Evolutionary conservation across 345 rosid species (phyloP).

Genomic region (Raphanus sativus): DNA sequence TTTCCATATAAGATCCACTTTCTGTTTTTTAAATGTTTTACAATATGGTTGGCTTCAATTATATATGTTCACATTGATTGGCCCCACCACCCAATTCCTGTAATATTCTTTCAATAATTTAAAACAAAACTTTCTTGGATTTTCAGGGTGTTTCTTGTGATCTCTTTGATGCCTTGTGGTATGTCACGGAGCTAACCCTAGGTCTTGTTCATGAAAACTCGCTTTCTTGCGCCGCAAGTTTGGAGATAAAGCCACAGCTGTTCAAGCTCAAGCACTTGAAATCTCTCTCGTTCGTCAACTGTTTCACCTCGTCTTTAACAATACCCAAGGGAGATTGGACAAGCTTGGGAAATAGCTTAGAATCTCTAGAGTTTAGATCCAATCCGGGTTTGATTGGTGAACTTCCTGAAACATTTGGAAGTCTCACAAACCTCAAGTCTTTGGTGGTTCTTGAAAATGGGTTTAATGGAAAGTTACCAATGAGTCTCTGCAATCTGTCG

Average conservation of each 20-base stretch:
- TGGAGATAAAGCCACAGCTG: constrained; percentile 55
- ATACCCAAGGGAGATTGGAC: constrained; percentile 52
- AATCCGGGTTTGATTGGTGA: constrained; percentile 72
- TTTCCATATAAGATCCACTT: constrained; percentile 28
- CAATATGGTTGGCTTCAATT: constrained; percentile 19
- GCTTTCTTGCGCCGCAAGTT: constrained; percentile 54
- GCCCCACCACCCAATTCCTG: constrained; percentile 19
- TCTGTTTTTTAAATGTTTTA: constrained; percentile 10
- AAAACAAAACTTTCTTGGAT: constrained; percentile 6
- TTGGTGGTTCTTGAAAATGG: constrained; percentile 77
- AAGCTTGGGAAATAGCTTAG: constrained; percentile 50
- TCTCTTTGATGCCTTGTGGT: constrained; percentile 70
- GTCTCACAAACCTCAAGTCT: constrained; percentile 65
- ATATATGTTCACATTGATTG: constrained; percentile 8
- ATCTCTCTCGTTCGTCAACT: constrained; percentile 67
- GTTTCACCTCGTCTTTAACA: constrained; percentile 50
- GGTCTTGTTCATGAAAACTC: constrained; percentile 85
- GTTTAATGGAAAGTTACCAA: constrained; percentile 56
- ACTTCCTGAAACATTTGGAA: constrained; percentile 53
- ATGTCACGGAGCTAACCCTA: constrained; percentile 66
- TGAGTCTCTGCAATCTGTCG: constrained; percentile 47
- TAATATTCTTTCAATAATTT: constrained; percentile 7
- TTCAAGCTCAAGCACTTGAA: constrained; percentile 72
- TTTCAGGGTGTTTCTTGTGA: constrained; percentile 91
- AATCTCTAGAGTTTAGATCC: constrained; percentile 68